Evolutionary conservation across 129 eudicot species (phyloP).

Genomic region (Tagetes patula): DNA sequence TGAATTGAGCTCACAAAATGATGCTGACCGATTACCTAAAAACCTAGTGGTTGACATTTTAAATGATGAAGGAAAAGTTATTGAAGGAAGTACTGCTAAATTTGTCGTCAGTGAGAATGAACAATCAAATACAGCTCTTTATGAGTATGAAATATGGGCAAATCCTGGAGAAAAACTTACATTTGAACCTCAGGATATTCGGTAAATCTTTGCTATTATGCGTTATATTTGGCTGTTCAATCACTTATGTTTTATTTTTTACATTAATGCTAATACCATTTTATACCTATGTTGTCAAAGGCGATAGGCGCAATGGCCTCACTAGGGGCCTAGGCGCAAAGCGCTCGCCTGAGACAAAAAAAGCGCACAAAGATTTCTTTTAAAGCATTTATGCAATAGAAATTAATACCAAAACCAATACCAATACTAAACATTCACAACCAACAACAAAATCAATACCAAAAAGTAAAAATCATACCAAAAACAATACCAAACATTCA

Average conservation of each 20-base stretch:
- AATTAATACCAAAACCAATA: too few species aligned
- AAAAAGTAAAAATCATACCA: too few species aligned
- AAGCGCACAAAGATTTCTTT: too few species aligned
- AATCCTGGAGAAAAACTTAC: conserved; percentile 66
- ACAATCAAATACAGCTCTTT: conserved; percentile 48
- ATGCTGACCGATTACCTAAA: conserved; percentile 48
- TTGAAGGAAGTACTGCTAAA: conserved; percentile 53
- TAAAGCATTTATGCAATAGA: too few species aligned
- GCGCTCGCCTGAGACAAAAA: too few species aligned
- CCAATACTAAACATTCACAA: too few species aligned
- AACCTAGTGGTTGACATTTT: conserved; percentile 52
- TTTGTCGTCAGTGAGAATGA: conserved; percentile 35
- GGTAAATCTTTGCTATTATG: conserved; percentile 46
- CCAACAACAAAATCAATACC: too few species aligned
- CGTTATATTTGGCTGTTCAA: not conserved
- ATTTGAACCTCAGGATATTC: conserved; percentile 65
- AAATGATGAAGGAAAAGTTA: conserved; percentile 46
- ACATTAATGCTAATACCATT: not conserved
- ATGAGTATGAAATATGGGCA: conserved; percentile 82
- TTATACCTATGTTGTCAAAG: too few species aligned
- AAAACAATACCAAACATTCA: too few species aligned
- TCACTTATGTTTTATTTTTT: not conserved
- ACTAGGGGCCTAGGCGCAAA: too few species aligned
- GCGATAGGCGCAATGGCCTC: too few species aligned
- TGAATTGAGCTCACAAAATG: conserved; percentile 44